Conservation (phyloP, 139 green algal genomes). For the Monoraphidium neglectum region DNA sequence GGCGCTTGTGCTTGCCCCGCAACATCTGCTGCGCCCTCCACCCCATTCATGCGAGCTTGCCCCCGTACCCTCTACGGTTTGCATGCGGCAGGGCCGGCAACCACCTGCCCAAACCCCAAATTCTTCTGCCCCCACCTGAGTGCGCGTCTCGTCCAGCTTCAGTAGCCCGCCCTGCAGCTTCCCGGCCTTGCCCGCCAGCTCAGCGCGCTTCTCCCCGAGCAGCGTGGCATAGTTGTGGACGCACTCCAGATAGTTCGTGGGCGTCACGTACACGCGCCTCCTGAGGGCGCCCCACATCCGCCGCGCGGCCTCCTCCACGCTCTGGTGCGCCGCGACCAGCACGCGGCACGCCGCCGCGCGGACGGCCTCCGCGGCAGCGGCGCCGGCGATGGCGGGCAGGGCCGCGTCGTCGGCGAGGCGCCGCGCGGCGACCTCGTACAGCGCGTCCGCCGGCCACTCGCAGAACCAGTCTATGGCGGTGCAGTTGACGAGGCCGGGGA, state of each 20-base stretch:
- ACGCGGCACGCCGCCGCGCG: conserved; percentile 56
- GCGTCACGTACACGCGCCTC: conserved; percentile 90
- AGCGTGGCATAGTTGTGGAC: conserved; percentile 83
- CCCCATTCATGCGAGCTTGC: too few relatives aligned
- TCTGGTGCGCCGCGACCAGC: conserved; percentile 87
- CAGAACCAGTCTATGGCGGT: conserved; percentile 84
- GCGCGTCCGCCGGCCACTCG: conserved; percentile 80
- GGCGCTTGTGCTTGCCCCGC: conserved; percentile 49
- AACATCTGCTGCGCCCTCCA: conserved; percentile 65
- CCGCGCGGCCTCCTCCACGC: conserved; percentile 42
- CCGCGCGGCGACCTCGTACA: conserved; percentile 77
- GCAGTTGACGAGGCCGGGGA: conserved; percentile 87
- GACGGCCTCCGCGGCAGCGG: conserved; percentile 38
- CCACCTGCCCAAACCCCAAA: not conserved
- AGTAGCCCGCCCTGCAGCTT: conserved; percentile 81
- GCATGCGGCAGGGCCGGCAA: too few relatives aligned
- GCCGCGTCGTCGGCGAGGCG: conserved; percentile 64
- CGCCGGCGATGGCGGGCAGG: too few relatives aligned
- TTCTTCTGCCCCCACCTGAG: conserved; percentile 60
- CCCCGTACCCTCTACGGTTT: too few relatives aligned
- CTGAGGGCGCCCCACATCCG: conserved; percentile 56
- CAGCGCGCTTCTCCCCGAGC: conserved; percentile 58
- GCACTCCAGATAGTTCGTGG: conserved; percentile 92
- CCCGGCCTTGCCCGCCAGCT: conserved; percentile 63
- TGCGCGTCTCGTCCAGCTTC: conserved; percentile 80